Percentiles rank a stretch among this genome's conserved stretches.
These are phyloP conservation scores for Irpex sp. DNA, from an alignment of 1,284 basidiomycete species.

Conservation along the genomic window DNA sequence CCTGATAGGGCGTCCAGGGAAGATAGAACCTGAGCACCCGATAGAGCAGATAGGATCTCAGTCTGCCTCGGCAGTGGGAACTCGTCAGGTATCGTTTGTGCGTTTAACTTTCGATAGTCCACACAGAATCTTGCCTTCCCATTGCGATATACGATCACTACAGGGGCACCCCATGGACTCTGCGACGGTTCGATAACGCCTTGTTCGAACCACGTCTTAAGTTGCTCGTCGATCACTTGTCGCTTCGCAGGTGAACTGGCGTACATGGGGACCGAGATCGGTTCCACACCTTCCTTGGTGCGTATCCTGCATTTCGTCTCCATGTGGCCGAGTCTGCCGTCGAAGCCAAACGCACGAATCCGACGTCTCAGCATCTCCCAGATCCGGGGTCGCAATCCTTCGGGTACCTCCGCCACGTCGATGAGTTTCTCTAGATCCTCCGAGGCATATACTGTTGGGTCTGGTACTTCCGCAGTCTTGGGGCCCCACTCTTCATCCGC, in stretches of 20 bases:
- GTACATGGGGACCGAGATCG: constrained; percentile 22
- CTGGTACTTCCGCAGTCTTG: constrained; percentile 2
- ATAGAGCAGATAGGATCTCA: constrained; percentile 31
- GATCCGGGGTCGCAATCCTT: neutral
- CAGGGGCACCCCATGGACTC: constrained; percentile 30
- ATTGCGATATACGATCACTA: constrained; percentile 28
- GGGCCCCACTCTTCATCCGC: neutral
- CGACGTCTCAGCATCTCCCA: neutral
- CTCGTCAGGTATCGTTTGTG: constrained; percentile 31
- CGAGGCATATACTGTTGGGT: neutral
- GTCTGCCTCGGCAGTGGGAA: constrained; percentile 35
- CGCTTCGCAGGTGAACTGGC: constrained; percentile 26
- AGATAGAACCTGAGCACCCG: constrained; percentile 29
- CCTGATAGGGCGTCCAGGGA: constrained; percentile 34
- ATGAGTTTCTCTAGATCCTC: constrained; percentile 1
- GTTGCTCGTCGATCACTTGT: constrained; percentile 27
- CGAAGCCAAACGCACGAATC: neutral
- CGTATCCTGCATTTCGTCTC: neutral
- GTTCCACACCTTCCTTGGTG: constrained; percentile 5
- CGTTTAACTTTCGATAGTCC: constrained; percentile 26
- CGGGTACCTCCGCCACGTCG: constrained; percentile 4
- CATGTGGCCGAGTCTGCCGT: neutral
- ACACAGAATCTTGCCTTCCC: constrained; percentile 19
- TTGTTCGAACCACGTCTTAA: constrained; percentile 26
- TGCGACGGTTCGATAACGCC: constrained; percentile 29